Conservation (phyloP, 352 stramenopile genomes). For the Peronospora farinosa region DNA sequence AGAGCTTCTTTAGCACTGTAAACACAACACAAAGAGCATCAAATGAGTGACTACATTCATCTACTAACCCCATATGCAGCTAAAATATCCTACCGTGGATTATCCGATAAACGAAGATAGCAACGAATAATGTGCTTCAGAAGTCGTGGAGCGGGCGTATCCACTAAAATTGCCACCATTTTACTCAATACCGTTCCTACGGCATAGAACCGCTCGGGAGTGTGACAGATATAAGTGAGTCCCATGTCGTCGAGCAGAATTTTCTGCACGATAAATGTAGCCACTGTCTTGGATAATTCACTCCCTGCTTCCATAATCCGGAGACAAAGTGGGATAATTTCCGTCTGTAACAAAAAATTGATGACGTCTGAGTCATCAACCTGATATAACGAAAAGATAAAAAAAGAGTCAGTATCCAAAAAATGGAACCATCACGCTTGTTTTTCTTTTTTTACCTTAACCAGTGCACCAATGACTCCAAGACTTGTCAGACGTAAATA, state of each 20-base stretch:
- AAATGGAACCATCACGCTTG: neutral
- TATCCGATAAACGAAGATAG: constrained; percentile 93
- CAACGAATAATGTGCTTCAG: constrained; percentile 99
- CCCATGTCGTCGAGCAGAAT: constrained; percentile 98
- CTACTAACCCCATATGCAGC: neutral
- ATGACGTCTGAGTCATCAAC: constrained; percentile 98
- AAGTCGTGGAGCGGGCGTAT: constrained; percentile 90
- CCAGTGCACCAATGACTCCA: constrained; percentile 96
- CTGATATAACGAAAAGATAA: constrained; percentile 20
- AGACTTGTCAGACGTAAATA: constrained; percentile 96
- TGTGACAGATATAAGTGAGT: constrained; percentile 98
- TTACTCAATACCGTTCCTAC: constrained; percentile 92
- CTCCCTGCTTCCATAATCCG: constrained; percentile 98
- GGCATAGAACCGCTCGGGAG: constrained; percentile 90
- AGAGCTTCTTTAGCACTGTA: constrained; percentile 92
- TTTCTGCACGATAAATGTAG: constrained; percentile 99
- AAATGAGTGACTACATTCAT: neutral
- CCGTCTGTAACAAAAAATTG: constrained; percentile 98
- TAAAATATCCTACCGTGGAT: constrained; percentile 35
- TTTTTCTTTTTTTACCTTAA: constrained; percentile 81
- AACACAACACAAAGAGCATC: neutral
- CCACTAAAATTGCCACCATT: constrained; percentile 93
- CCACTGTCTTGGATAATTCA: constrained; percentile 97
- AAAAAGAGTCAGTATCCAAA: no score
- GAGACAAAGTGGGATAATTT: constrained; percentile 98